Base-by-base conservation (phyloP, 1,139 yeast species). In the Kodamaea fungicola region DNA sequence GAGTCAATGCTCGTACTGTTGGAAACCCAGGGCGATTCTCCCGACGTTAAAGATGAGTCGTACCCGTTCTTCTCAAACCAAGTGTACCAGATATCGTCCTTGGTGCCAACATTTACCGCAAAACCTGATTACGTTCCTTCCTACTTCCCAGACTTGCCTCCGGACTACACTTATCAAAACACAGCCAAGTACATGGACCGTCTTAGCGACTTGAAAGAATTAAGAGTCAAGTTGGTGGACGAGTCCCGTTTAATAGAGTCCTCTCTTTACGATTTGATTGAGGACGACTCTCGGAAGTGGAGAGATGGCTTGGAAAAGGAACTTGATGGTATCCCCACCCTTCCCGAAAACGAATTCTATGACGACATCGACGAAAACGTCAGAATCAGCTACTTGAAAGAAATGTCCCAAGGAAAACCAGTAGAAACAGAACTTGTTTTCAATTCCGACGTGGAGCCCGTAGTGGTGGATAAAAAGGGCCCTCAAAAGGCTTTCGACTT, bases 71-170 rank as follows among this genome's bases (percentile, higher is more conserved):
- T 73, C 47, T 49, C 57, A 30, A 67, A 71, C 34, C 76, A 78
- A 41, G 67, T 67, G 25, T 72, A 75, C 37, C 78, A 74, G 42
- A 67, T 77, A 5, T 62, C 76, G 2, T 65, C 67, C 34, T 62
- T 80, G 28, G 73, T 80, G 6, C 85, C 92, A 0, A 69, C 80
- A 12, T 65, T 71, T 9, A 64, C 73, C 22, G 52, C 60, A 13
- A 60, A 68, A 29, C 80, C 79, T n/a, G 52, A 56, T 2, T 78
- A 80, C 47, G 72, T 86, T 4, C 95, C 95, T 0, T 51, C 63
- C 4, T 88, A 88, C 79, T 64, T 90, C 51, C 97, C 97, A 0
- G 80, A 79, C 16, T 69, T 89, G 28, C 97, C 97, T 1, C 96
- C 97, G 0, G 96, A 87, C 51, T 94, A 89, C 59, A 90, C 97